Conservation (phyloP, 2,329 filamentous ascomycete genomes). For the Botryotinia convoluta region DNA sequence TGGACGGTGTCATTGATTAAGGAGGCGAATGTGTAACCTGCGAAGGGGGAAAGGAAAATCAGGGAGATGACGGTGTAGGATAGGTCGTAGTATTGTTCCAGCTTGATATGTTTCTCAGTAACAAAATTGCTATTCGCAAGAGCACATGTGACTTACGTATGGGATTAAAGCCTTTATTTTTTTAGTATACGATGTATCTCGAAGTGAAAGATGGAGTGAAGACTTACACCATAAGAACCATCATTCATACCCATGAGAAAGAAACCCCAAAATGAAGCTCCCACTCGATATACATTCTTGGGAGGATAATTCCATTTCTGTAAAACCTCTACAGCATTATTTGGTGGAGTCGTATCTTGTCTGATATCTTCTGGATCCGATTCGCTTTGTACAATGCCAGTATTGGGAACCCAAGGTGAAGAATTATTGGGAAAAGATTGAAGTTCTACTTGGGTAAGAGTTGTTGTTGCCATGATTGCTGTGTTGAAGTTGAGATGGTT, state of each 20-base stretch:
- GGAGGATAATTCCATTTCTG: constrained; percentile 63
- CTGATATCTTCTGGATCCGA: constrained; percentile 13
- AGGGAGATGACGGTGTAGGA: constrained; percentile 63
- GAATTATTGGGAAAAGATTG: background rate
- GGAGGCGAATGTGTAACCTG: constrained; percentile 62
- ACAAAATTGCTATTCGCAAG: too few relatives aligned
- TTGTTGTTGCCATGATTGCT: constrained; percentile 5
- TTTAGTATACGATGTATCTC: background rate
- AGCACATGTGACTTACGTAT: constrained; percentile 32
- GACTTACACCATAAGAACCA: constrained; percentile 27
- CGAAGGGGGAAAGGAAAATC: constrained; percentile 64
- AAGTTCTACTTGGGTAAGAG: background rate
- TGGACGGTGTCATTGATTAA: constrained; percentile 64
- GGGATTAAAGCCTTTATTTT: constrained; percentile 46
- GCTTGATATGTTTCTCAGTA: constrained; percentile 3
- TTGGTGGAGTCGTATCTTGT: constrained; percentile 10
- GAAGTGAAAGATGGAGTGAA: background rate
- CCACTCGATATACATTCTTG: constrained; percentile 57
- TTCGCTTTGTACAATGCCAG: background rate
- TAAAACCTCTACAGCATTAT: constrained; percentile 25
- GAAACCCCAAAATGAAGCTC: constrained; percentile 59
- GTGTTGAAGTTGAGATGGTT: background rate
- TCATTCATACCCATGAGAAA: constrained; percentile 49
- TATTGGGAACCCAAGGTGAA: background rate
- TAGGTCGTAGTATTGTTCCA: constrained; percentile 54